Evolutionary conservation across 2,329 filamentous ascomycete species (phyloP).

Genomic region (Penicillium aurantiogriseum): DNA sequence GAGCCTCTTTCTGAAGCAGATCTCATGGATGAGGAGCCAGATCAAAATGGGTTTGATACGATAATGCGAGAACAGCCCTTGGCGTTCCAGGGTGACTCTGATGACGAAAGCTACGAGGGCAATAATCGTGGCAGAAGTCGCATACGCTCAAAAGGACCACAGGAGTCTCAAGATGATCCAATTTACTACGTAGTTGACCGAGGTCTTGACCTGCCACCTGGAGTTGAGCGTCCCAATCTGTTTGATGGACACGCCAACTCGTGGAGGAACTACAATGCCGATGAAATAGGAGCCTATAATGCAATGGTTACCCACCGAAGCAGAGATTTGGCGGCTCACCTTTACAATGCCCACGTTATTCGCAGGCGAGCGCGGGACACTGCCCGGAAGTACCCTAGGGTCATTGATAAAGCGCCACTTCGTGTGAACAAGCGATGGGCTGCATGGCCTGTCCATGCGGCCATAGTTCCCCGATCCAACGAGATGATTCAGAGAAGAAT

Average conservation of each 20-base stretch:
- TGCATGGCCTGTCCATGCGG: slow-evolving; percentile 73
- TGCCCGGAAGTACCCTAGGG: slow-evolving; percentile 11
- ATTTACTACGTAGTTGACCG: slow-evolving; percentile 20
- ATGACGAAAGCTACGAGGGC: slow-evolving; percentile 27
- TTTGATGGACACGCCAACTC: slow-evolving; percentile 58
- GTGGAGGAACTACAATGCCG: slow-evolving; percentile 85
- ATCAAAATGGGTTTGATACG: slow-evolving; percentile 19
- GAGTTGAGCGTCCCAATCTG: slow-evolving; percentile 57
- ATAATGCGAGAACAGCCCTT: slow-evolving; percentile 24
- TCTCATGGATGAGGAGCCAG: slow-evolving; percentile 3
- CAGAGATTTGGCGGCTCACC: slow-evolving; percentile 68
- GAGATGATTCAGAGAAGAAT: slow-evolving; percentile 52
- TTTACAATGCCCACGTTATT: slow-evolving; percentile 74
- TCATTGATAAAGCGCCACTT: slow-evolving; percentile 30
- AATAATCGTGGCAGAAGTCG: slow-evolving; percentile 15
- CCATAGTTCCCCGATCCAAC: slow-evolving; percentile 59
- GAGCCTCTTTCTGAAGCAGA: slow-evolving; percentile 13
- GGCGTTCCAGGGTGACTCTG: slow-evolving; percentile 20
- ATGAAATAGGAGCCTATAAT: slow-evolving; percentile 68
- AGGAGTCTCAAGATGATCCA: neutral
- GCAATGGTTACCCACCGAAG: slow-evolving; percentile 64
- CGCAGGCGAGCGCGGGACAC: slow-evolving; percentile 49
- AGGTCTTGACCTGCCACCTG: slow-evolving; percentile 20
- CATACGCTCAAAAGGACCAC: neutral
- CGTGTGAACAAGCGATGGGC: slow-evolving; percentile 65